Evolutionary conservation across 176 grass and related monocot species (phyloP).

Genomic region (Elymus sibiricus): DNA sequence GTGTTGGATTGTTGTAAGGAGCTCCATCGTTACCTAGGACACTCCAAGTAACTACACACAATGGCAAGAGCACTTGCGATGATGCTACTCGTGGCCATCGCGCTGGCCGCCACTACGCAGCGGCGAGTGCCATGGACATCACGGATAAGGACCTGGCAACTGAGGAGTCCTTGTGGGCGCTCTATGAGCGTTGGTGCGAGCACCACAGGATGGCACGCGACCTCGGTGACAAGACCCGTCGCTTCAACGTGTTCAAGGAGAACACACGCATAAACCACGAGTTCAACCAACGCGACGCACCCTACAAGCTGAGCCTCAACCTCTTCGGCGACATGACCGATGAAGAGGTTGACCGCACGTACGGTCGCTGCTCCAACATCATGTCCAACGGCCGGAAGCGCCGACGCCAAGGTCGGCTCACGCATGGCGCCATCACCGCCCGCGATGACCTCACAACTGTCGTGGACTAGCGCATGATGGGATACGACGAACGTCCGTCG

Average conservation of each 20-base stretch:
- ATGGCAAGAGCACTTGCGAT: no score
- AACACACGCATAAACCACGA: constrained; percentile 33
- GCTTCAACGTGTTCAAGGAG: constrained; percentile 50
- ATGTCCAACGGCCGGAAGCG: not conserved
- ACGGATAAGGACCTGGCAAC: constrained; percentile 36
- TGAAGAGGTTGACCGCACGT: constrained; percentile 15
- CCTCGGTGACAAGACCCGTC: constrained; percentile 17
- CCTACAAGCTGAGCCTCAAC: constrained; percentile 49
- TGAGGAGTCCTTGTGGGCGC: constrained; percentile 19
- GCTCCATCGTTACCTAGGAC: no score
- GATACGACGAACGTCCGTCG: no score
- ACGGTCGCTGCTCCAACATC: not conserved
- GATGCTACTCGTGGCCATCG: not conserved
- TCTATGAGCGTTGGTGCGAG: constrained; percentile 42
- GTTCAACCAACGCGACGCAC: constrained; percentile 15
- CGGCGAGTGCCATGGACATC: not conserved
- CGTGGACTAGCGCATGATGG: not conserved
- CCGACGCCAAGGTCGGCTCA: not conserved
- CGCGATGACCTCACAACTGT: not conserved
- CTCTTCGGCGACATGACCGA: constrained; percentile 40
- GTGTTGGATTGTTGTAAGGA: no score
- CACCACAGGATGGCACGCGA: constrained; percentile 24
- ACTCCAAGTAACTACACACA: no score
- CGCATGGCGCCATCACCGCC: constrained; percentile 7
- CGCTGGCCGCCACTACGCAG: no score